These are phyloP conservation scores for Mycena vulgaris DNA, from an alignment of 768 basidiomycete genomes.

Conservation along the genomic window DNA sequence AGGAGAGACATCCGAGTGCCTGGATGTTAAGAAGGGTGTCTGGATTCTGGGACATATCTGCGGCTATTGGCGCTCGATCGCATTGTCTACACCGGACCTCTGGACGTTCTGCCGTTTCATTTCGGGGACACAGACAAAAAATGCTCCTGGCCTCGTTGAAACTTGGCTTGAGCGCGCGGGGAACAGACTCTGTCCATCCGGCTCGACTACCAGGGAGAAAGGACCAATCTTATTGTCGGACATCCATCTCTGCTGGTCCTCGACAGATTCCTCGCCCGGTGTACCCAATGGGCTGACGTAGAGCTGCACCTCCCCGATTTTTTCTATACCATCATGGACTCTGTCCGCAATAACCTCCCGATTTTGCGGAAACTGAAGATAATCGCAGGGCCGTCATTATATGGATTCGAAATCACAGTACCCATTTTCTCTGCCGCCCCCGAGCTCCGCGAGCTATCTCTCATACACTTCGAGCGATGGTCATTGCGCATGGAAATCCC, in stretches of 20 bases:
- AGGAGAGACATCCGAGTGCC: background rate
- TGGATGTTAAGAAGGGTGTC: background rate
- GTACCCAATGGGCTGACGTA: too few species aligned
- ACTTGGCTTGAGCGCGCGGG: background rate
- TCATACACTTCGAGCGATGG: background rate
- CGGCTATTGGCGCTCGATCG: constrained; percentile 26
- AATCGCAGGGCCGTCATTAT: background rate
- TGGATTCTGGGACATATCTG: constrained; percentile 23
- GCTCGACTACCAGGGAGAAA: background rate
- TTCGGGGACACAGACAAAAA: background rate
- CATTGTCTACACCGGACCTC: background rate
- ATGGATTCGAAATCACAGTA: background rate
- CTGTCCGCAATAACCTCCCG: background rate
- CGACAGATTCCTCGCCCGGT: background rate
- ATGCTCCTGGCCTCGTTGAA: background rate
- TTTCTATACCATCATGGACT: too few species aligned
- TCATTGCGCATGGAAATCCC: background rate
- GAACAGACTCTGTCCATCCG: background rate
- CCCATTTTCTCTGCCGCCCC: background rate
- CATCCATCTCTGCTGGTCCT: background rate
- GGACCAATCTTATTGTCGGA: background rate
- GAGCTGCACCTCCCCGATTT: too few species aligned
- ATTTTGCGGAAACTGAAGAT: background rate
- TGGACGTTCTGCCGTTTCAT: background rate
- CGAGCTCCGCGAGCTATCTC: background rate